Conservation (phyloP, 2,329 filamentous ascomycete genomes). For the Pestalotiopsis sp. region DNA sequence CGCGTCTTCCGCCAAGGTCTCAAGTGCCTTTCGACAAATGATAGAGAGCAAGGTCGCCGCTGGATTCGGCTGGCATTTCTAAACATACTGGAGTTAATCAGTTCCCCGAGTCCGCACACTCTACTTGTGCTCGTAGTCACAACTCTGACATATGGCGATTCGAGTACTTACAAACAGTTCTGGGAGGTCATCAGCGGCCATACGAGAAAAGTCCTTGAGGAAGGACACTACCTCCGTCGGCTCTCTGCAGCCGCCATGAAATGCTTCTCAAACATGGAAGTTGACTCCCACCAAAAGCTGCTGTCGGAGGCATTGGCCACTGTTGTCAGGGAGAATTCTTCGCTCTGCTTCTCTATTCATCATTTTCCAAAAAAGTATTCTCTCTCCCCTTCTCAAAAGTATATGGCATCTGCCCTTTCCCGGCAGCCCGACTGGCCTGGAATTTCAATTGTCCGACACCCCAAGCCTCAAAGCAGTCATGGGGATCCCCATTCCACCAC, state of each 20-base stretch:
- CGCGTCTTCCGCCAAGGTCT: neutral
- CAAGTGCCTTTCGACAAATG: neutral
- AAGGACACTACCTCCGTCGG: neutral
- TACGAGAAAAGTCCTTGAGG: neutral
- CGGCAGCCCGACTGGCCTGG: neutral
- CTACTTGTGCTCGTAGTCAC: neutral
- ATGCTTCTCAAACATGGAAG: neutral
- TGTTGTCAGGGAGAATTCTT: neutral
- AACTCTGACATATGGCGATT: neutral
- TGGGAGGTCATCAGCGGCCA: neutral
- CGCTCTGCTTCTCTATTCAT: neutral
- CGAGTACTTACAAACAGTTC: neutral
- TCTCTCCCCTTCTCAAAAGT: neutral
- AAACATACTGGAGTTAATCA: neutral
- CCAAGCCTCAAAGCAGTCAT: neutral
- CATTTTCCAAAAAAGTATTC: neutral
- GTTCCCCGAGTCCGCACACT: neutral
- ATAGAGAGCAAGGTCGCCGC: neutral
- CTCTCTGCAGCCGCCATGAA: neutral
- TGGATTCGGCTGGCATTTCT: neutral
- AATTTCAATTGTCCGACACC: neutral
- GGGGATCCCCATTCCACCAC: neutral
- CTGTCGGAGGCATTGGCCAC: neutral
- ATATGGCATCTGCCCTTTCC: neutral
- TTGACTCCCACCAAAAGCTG: neutral